Evolutionary conservation across 352 stramenopile species (phyloP).

Genomic region (Pythium monospermum): DNA sequence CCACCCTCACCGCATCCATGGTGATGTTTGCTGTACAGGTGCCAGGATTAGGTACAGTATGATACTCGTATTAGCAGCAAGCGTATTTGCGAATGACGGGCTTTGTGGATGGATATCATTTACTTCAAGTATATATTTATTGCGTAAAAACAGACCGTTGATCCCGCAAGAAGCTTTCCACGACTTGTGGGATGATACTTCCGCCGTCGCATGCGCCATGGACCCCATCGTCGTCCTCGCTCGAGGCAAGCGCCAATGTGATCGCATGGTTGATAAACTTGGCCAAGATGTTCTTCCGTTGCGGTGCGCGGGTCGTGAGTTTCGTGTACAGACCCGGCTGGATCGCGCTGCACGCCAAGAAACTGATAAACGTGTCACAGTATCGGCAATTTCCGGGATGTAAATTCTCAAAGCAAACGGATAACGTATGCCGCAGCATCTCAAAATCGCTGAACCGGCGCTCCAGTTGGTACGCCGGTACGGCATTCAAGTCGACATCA

Average conservation of each 20-base stretch:
- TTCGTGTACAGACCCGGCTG: constrained; percentile 21
- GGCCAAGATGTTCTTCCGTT: constrained; percentile 12
- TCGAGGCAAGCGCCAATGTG: background rate
- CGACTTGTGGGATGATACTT: constrained; percentile 14
- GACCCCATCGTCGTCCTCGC: background rate
- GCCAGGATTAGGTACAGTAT: no score
- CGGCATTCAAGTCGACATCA: constrained; percentile 12
- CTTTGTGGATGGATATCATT: background rate
- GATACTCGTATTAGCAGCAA: background rate
- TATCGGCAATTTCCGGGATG: constrained; percentile 11
- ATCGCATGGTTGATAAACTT: constrained; percentile 18
- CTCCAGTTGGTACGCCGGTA: constrained; percentile 11
- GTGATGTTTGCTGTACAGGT: no score
- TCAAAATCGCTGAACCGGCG: constrained; percentile 21
- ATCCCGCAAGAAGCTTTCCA: constrained; percentile 15
- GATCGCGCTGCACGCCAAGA: constrained; percentile 9
- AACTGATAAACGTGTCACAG: constrained; percentile 17
- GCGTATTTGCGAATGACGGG: background rate
- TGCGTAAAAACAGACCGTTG: background rate
- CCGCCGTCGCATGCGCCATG: constrained; percentile 10
- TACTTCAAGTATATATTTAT: background rate
- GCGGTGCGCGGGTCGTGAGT: constrained; percentile 12
- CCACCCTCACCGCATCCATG: no score
- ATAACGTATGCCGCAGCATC: constrained; percentile 14
- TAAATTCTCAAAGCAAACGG: constrained; percentile 13